A percentile compares a stretch with the other conserved stretches of the same genome.
Evolutionary conservation across 257 asterid species (phyloP).

Genomic region (Solanum chilense): DNA sequence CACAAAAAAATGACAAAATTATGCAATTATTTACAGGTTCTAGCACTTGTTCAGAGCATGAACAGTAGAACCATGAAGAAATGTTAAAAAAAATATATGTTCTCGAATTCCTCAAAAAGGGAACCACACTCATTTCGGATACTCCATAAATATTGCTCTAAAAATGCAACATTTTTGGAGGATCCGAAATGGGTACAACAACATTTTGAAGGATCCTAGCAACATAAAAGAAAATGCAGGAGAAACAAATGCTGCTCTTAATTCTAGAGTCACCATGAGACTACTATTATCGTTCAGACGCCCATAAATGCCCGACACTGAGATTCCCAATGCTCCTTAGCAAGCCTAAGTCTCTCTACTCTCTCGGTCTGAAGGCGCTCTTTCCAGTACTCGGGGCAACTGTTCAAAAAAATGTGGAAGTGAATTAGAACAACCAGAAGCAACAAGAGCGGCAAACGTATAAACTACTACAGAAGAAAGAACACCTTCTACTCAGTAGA

Average conservation of each 20-base stretch:
- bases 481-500: constrained; percentile 56
- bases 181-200: neutral
- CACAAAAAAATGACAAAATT: neutral
- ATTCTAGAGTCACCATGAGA: neutral
- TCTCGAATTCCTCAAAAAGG: neutral
- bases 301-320: constrained; percentile 71
- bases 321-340: constrained; percentile 90
- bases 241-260: neutral
- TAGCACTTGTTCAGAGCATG: neutral
- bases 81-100: neutral
- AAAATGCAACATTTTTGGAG: neutral
- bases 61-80: neutral
- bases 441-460: neutral
- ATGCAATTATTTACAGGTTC: neutral
- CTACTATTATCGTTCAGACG: constrained; percentile 9
- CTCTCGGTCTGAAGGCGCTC: constrained; percentile 62
- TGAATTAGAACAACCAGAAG: neutral
- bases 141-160: neutral
- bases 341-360: constrained; percentile 55
- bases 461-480: neutral
- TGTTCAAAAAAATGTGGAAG: constrained; percentile 11
- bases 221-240: neutral
- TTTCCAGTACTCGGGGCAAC: constrained; percentile 74
- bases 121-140: neutral
- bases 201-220: neutral